Percentiles rank a stretch among this genome's conserved stretches.
Conservation (phyloP, 2,329 filamentous ascomycete species). For the Clarireedia hainanense region DNA sequence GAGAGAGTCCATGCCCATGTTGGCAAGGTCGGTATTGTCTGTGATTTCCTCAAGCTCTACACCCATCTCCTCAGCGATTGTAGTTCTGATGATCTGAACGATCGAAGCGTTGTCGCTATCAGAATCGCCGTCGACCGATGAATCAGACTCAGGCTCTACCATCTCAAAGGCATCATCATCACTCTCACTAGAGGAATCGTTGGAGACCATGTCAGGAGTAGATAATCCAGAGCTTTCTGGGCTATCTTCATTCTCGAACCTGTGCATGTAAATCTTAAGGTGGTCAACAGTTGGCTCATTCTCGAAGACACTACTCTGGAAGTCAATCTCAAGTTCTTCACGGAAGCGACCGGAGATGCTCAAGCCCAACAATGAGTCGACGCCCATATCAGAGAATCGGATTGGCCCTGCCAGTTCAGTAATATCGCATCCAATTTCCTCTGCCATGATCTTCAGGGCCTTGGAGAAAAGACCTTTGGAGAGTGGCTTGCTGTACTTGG, state of each 20-base stretch:
- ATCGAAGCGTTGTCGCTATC: constrained; percentile 1
- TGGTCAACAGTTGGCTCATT: constrained; percentile 13
- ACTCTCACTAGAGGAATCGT: background rate
- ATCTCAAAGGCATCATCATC: constrained; percentile 2
- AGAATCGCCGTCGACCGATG: background rate
- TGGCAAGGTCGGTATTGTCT: constrained; percentile 8
- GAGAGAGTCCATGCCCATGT: constrained; percentile 11
- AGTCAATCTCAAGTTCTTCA: constrained; percentile 47
- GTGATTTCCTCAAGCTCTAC: constrained; percentile 9
- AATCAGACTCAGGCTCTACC: background rate
- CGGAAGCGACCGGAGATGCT: constrained; percentile 48
- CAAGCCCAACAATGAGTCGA: constrained; percentile 52
- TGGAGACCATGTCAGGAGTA: constrained; percentile 4
- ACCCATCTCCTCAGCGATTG: constrained; percentile 11
- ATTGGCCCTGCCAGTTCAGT: constrained; percentile 48
- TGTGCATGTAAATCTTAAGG: constrained; percentile 8
- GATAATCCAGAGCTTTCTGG: constrained; percentile 1
- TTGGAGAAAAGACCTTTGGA: constrained; percentile 12
- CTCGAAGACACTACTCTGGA: constrained; percentile 41
- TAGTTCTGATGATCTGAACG: constrained; percentile 14
- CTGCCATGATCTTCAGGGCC: constrained; percentile 48
- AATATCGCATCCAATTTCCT: constrained; percentile 46
- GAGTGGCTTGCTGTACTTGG: constrained; percentile 23
- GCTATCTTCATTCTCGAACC: background rate
- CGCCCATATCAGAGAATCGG: constrained; percentile 46